Evolutionary conservation across 305 asterid species (phyloP).

Genomic region (Rubia peregrina): DNA sequence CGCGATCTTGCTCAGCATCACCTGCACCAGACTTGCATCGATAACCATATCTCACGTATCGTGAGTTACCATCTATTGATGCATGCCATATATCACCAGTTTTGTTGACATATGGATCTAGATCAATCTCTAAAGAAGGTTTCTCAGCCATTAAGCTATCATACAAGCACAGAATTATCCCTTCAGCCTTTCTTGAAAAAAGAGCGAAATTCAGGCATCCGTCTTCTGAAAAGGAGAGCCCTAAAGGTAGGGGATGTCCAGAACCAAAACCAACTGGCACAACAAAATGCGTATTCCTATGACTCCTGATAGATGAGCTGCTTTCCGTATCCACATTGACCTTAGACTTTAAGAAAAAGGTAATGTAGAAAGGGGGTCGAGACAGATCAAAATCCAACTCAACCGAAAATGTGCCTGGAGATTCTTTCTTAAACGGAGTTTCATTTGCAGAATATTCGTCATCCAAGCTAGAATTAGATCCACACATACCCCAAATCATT

Average conservation of each 20-base stretch:
- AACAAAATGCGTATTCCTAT: conserved; percentile 52
- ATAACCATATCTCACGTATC: conserved; percentile 67
- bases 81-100: conserved; percentile 90
- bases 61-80: conserved; percentile 36
- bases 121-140: conserved; percentile 82
- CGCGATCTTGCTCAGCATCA: conserved; percentile 27
- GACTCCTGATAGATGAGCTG: conserved; percentile 51
- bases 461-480: conserved; percentile 35
- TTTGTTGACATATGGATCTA: conserved; percentile 79
- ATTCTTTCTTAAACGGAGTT: conserved; percentile 41
- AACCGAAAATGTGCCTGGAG: conserved; percentile 34
- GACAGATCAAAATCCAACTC: conserved; percentile 59
- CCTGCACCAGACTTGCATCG: conserved; percentile 42
- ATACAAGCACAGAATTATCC: conserved; percentile 74
- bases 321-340: conserved; percentile 20
- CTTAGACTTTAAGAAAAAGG: conserved; percentile 47
- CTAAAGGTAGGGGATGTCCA: conserved; percentile 67
- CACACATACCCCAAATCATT: conserved; percentile 67
- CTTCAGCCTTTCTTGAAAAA: conserved; percentile 46
- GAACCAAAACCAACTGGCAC: conserved; percentile 84
- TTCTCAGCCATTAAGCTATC: conserved; percentile 36
- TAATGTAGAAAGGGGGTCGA: conserved; percentile 62
- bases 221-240: conserved; percentile 48
- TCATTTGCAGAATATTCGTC: conserved; percentile 29
- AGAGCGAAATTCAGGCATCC: conserved; percentile 65